phyloP scores from a whole-genome alignment of 345 rosid species.

The Salix dunnii region DNA sequence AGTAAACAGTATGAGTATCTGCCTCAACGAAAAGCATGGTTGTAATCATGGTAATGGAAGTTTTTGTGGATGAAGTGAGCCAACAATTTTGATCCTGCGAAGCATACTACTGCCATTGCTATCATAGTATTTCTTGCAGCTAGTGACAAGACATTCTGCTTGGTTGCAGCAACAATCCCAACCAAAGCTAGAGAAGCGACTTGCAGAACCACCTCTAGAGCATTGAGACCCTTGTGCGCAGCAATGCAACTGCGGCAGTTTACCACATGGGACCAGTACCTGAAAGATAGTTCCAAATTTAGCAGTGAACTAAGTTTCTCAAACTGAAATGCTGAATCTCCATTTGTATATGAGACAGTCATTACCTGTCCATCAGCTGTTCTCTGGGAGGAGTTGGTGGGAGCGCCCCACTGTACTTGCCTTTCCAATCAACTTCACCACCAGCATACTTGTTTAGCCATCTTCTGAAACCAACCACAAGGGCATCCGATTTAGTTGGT shows the following conservation, averaged over 20 bases:
- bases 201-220: conserved; percentile 52
- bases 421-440: conserved; percentile 69
- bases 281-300: not conserved
- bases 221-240: not conserved
- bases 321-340: not conserved
- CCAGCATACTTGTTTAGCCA: conserved; percentile 75
- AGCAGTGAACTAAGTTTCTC: not conserved
- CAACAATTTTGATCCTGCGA: conserved; percentile 80
- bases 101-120: conserved; percentile 52
- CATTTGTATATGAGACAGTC: not conserved
- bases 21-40: conserved; percentile 65
- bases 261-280: not conserved
- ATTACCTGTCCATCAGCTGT: conserved; percentile 76
- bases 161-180: conserved; percentile 54
- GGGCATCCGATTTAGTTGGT: conserved; percentile 78
- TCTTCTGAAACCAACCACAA: conserved; percentile 70
- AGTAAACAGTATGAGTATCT: too few species aligned
- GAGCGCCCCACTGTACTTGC: conserved; percentile 51
- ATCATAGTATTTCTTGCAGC: conserved; percentile 23
- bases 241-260: not conserved
- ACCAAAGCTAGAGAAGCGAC: conserved; percentile 46
- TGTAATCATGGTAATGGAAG: conserved; percentile 75
- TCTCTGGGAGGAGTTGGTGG: conserved; percentile 79
- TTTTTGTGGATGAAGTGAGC: conserved; percentile 69
- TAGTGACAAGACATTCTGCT: conserved; percentile 20